phyloP scores from a whole-genome alignment of 495 filamentous ascomycete genomes.

The Xylona heveae region DNA sequence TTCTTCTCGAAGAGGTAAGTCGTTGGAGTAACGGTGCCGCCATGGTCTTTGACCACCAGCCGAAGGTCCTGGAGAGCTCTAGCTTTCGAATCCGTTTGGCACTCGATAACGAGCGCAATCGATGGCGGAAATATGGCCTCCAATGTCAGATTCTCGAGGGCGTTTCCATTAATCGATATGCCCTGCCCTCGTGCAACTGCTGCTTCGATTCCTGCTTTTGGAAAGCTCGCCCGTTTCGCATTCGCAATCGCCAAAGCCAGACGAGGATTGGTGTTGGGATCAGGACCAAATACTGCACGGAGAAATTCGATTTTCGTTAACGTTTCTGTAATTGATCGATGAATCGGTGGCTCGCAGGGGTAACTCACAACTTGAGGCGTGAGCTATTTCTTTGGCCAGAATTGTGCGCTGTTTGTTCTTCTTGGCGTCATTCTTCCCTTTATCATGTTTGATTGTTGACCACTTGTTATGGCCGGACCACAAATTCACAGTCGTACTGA shows the following conservation, averaged over 20 bases:
- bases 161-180: constrained; percentile 41
- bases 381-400: constrained; percentile 28
- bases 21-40: constrained; percentile 48
- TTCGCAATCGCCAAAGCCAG: constrained; percentile 46
- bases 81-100: constrained; percentile 60
- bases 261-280: constrained; percentile 49
- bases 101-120: constrained; percentile 64
- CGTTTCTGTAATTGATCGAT: constrained; percentile 2
- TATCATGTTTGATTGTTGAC: constrained; percentile 91
- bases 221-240: constrained; percentile 62
- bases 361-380: constrained; percentile 29
- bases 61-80: constrained; percentile 53
- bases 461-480: constrained; percentile 72
- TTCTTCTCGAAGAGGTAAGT: constrained; percentile 68
- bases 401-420: constrained; percentile 31
- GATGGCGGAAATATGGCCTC: constrained; percentile 66
- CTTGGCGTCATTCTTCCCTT: constrained; percentile 51
- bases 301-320: constrained; percentile 8
- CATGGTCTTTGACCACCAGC: constrained; percentile 38
- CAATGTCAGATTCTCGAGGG: constrained; percentile 52
- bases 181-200: constrained; percentile 82
- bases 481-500: constrained; percentile 26
- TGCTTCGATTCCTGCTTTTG: constrained; percentile 61
- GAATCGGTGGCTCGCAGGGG: neutral
- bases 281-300: constrained; percentile 37